phyloP scores from a whole-genome alignment of 805 yeast species.

The Kuraishia hungarica region DNA sequence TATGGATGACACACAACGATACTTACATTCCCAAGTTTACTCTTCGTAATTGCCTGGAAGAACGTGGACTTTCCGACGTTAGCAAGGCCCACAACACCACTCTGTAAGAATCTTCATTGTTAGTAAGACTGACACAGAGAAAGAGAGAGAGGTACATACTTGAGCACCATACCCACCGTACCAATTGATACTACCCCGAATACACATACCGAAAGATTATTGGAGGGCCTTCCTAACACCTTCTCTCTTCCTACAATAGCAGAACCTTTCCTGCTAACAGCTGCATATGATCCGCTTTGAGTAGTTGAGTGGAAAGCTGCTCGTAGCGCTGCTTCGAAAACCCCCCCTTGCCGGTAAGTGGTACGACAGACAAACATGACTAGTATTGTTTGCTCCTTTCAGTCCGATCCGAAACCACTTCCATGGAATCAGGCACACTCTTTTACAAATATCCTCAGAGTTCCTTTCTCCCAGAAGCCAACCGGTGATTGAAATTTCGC shows the following conservation, averaged over 20 bases:
- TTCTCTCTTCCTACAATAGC: conserved; percentile 3
- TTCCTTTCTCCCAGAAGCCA: not conserved
- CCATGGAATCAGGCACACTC: no score
- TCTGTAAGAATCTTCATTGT: conserved; percentile 6
- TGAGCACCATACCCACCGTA: no score
- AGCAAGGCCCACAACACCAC: conserved; percentile 55
- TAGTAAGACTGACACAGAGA: no score
- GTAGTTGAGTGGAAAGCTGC: not conserved
- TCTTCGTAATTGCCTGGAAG: conserved; percentile 93
- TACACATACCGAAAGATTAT: not conserved
- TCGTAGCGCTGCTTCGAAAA: not conserved
- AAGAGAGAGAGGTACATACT: no score
- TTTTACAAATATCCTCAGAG: no score
- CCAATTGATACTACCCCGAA: not conserved
- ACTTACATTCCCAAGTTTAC: conserved; percentile 68
- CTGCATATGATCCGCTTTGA: conserved; percentile 5
- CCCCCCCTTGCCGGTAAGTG: not conserved
- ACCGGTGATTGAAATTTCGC: not conserved
- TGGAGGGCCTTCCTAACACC: not conserved
- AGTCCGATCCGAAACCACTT: no score
- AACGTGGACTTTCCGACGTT: conserved; percentile 94
- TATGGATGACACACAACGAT: conserved; percentile 27
- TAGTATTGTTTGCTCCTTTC: no score
- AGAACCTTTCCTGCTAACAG: conserved; percentile 6
- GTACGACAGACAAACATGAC: not conserved